These are phyloP conservation scores for Sideroxylon spinosum DNA, from an alignment of 179 eudicot genomes.

Conservation along the genomic window DNA sequence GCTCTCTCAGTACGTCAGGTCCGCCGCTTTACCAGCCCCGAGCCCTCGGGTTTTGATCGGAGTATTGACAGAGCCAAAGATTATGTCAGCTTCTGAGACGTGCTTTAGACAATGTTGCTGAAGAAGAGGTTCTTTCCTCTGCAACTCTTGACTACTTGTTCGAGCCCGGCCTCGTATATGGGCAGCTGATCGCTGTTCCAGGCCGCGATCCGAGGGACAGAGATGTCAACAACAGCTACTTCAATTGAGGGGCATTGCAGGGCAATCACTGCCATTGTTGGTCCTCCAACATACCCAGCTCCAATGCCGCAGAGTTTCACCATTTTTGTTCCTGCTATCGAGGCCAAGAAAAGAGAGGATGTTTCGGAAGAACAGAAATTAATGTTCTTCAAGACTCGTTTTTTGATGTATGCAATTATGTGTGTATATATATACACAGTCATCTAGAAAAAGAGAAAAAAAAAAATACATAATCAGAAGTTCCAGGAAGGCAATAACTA, in stretches of 20 bases:
- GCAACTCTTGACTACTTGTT: conserved; percentile 50
- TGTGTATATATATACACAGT: no score
- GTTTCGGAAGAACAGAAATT: not conserved
- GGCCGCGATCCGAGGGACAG: conserved; percentile 45
- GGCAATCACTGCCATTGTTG: conserved; percentile 60
- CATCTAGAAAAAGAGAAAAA: not conserved
- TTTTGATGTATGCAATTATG: not conserved
- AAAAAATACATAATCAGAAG: not conserved
- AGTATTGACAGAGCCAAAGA: conserved; percentile 53
- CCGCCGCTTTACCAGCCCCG: conserved; percentile 57
- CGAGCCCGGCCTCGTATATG: conserved; percentile 55
- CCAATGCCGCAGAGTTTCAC: conserved; percentile 65
- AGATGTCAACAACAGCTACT: conserved; percentile 54
- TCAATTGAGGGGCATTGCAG: conserved; percentile 41
- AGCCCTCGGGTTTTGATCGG: conserved; percentile 54
- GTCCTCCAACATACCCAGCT: conserved; percentile 64
- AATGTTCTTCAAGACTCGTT: not conserved
- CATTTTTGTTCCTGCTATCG: conserved; percentile 24
- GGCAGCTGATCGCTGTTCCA: conserved; percentile 59
- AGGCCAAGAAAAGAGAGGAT: not conserved
- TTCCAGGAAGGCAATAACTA: not conserved
- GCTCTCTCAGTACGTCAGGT: conserved; percentile 54
- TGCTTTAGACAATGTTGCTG: conserved; percentile 52
- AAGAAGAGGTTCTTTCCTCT: conserved; percentile 54
- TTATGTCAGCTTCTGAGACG: conserved; percentile 46